Percentiles rank a stretch among this genome's conserved stretches.
Conservation (phyloP, 257 asterid genomes). For the Solanum chilense region DNA sequence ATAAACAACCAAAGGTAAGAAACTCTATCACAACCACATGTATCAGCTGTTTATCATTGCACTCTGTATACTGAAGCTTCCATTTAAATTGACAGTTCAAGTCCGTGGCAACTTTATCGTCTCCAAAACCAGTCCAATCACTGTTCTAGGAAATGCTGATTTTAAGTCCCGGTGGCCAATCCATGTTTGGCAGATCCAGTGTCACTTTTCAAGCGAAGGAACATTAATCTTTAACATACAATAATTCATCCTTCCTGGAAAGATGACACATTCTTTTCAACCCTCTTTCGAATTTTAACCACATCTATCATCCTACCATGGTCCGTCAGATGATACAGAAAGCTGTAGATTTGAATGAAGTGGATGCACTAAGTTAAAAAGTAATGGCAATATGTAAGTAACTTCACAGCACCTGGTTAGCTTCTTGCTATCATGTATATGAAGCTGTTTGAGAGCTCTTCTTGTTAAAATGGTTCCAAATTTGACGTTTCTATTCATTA, state of each 20-base stretch:
- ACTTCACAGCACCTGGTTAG: constrained; percentile 31
- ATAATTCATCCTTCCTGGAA: constrained; percentile 10
- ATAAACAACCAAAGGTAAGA: constrained; percentile 71
- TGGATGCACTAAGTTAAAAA: constrained; percentile 23
- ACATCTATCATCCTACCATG: constrained; percentile 26
- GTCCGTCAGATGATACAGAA: constrained; percentile 6
- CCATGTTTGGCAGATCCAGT: not conserved
- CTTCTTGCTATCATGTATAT: constrained; percentile 39
- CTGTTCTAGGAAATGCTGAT: constrained; percentile 35
- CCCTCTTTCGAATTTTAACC: constrained; percentile 25
- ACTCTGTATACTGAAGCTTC: not conserved
- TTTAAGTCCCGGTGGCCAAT: constrained; percentile 10
- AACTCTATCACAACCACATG: not conserved
- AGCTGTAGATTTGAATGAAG: constrained; percentile 16
- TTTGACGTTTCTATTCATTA: not conserved
- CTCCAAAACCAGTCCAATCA: constrained; percentile 34
- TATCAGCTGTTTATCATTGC: not conserved
- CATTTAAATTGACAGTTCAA: constrained; percentile 51
- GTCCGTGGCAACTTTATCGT: constrained; percentile 53
- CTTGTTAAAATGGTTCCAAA: constrained; percentile 1
- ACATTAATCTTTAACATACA: not conserved
- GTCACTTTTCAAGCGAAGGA: not conserved
- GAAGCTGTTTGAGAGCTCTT: not conserved
- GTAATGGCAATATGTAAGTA: constrained; percentile 13
- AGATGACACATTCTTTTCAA: constrained; percentile 37